A percentile compares a stretch with the other conserved stretches of the same genome.
These are phyloP conservation scores for Jatropha podagrica DNA, from an alignment of 441 rosid species.

Conservation along the genomic window DNA sequence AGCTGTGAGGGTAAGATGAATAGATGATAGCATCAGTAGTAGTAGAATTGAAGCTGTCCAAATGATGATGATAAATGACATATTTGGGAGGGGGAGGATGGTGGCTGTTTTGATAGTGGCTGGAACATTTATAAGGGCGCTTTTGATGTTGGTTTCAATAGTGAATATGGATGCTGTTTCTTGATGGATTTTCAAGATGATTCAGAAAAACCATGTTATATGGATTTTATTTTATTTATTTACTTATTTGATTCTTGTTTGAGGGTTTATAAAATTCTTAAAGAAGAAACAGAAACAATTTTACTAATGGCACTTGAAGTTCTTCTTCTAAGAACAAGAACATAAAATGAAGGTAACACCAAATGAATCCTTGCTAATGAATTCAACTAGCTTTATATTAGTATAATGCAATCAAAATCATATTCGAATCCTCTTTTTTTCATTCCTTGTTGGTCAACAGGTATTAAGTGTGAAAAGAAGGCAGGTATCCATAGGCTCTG, in stretches of 20 bases:
- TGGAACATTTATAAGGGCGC: neutral
- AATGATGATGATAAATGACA: neutral
- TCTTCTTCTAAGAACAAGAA: neutral
- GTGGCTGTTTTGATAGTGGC: neutral
- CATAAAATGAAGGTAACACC: neutral
- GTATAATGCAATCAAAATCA: neutral
- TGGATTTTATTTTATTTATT: neutral
- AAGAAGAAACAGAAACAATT: neutral
- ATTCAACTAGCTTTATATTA: neutral
- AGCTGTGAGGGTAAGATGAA: neutral
- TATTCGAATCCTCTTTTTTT: neutral
- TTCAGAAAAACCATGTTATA: neutral
- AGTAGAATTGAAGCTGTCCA: neutral
- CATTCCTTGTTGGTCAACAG: constrained; percentile 31
- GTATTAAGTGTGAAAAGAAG: constrained; percentile 84
- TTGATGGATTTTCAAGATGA: neutral
- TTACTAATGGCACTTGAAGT: neutral
- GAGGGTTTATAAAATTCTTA: neutral
- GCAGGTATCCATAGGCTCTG: constrained; percentile 76
- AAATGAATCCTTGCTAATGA: neutral
- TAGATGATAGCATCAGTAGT: neutral
- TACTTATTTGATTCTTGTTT: neutral
- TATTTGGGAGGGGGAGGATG: neutral
- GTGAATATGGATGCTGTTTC: neutral
- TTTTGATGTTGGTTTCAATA: no score